Evolutionary conservation across 1,284 basidiomycete genomes (phyloP).

Genomic region (Phellopilus nigrolimitatus): DNA sequence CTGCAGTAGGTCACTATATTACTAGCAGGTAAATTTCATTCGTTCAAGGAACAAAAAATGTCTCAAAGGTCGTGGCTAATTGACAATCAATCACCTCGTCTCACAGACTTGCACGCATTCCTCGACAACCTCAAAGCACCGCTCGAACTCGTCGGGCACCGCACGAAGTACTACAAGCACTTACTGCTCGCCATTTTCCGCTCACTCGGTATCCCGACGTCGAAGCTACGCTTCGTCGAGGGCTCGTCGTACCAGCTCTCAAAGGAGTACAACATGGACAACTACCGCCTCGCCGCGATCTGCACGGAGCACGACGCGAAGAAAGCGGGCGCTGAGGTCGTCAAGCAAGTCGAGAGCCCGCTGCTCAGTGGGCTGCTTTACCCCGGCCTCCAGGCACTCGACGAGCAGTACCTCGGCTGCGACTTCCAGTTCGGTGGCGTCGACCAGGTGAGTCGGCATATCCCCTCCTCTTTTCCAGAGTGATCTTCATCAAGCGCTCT

Average conservation of each 20-base stretch:
- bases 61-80: too few relatives aligned
- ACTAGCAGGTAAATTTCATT: slow-evolving; percentile 66
- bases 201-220: slow-evolving; percentile 87
- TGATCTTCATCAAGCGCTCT: too few relatives aligned
- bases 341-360: slow-evolving; percentile 95
- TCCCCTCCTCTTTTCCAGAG: too few relatives aligned
- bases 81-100: not conserved
- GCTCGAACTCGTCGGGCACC: slow-evolving; percentile 85
- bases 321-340: slow-evolving; percentile 98
- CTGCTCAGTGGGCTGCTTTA: slow-evolving; percentile 91
- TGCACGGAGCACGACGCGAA: slow-evolving; percentile 96
- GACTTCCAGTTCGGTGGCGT: slow-evolving; percentile 99
- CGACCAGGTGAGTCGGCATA: slow-evolving; percentile 90
- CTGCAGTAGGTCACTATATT: slow-evolving; percentile 73
- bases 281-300: slow-evolving; percentile 85
- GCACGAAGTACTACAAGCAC: slow-evolving; percentile 88
- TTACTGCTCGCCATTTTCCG: slow-evolving; percentile 81
- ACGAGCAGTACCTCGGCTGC: slow-evolving; percentile 94
- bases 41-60: slow-evolving; percentile 1
- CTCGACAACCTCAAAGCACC: slow-evolving; percentile 98
- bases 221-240: slow-evolving; percentile 80
- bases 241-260: slow-evolving; percentile 93
- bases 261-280: slow-evolving; percentile 91
- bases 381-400: slow-evolving; percentile 93
- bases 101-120: slow-evolving; percentile 91